Percentiles rank a stretch among this genome's conserved stretches.
These are phyloP conservation scores for Aspergillus bombycis DNA, from an alignment of 2,329 filamentous ascomycete species.

Conservation along the genomic window DNA sequence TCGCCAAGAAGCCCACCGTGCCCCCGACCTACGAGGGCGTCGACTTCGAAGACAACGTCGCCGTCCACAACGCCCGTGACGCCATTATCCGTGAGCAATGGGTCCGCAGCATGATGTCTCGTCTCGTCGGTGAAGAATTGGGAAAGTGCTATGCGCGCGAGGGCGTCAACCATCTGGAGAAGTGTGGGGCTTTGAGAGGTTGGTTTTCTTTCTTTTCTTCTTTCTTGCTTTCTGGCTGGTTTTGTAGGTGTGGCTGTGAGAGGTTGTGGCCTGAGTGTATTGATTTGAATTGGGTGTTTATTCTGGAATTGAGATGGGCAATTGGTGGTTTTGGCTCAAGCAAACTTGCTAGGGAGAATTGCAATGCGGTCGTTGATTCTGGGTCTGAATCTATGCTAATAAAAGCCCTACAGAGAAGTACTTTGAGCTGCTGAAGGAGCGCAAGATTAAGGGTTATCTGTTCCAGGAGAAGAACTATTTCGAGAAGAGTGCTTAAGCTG, in stretches of 20 bases:
- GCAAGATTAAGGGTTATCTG: slow-evolving; percentile 66
- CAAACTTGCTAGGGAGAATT: no score
- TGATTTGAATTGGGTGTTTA: background rate
- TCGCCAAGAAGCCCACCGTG: slow-evolving; percentile 67
- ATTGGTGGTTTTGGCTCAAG: no score
- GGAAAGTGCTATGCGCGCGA: slow-evolving; percentile 68
- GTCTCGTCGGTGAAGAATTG: slow-evolving; percentile 67
- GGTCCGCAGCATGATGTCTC: slow-evolving; percentile 70
- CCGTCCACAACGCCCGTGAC: slow-evolving; percentile 66
- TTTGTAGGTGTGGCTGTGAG: background rate
- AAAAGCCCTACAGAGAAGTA: slow-evolving; percentile 58
- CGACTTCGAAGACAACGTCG: slow-evolving; percentile 67
- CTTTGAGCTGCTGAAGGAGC: slow-evolving; percentile 64
- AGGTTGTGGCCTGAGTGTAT: background rate
- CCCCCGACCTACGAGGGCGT: slow-evolving; percentile 68
- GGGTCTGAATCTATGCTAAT: background rate
- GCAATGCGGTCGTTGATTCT: background rate
- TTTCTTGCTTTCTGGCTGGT: background rate
- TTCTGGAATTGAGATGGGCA: background rate
- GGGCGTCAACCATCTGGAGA: slow-evolving; percentile 70
- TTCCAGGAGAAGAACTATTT: slow-evolving; percentile 67
- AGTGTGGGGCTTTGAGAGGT: slow-evolving; percentile 69
- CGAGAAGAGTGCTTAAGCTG: slow-evolving; percentile 33
- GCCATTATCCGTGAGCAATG: slow-evolving; percentile 69
- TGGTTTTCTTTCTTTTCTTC: slow-evolving; percentile 34